Evolutionary conservation across 768 basidiomycete species (phyloP), one percentile per base, ranked within the genome.

Genomic region (Psilocybe subaeruginosa): DNA sequence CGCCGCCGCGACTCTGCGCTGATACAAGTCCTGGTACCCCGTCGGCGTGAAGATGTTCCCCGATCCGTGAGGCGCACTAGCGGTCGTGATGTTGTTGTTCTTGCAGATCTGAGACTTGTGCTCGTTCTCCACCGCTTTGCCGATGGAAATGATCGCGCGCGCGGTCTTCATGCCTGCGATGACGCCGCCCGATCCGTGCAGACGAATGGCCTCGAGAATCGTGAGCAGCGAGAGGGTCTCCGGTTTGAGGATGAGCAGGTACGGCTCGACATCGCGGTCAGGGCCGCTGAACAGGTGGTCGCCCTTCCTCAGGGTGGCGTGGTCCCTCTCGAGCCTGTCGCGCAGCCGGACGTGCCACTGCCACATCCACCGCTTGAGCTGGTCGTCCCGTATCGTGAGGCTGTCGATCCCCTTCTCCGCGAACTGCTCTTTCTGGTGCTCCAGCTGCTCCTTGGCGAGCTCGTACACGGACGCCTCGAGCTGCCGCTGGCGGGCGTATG

Each of bases 381-480:
- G 81, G 14, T 76, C 75, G 59, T 72, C 66, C 30, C 77, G 74
- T 47, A 77, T 78, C 55, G 86, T 74, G 17, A 74, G 74, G 60
- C 76, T 78, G 29, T 72, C 81, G 23, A 92, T 65, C 12, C 89
- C 88, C 16, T 90, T 77, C 30, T 81, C 76, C 4, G 83, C 79
- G 54, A 93, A 82, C 1, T 80, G 53, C 59, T 88, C 80, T 8
- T 82, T 75, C 67, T 93, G 85, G 58, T 87, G 84, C 70, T 83
- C 80, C 61, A 92, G 78, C 8, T 91, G 86, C 66, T 87, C 84
- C 2, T 85, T 80, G 0, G 94, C 93, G 37, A 92, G 87, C 27
- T 94, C 92, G 72, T 93, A 93, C 3, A 91, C 92, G 2, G 92
- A 92, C 47, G 89, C 85, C 73, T 97, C 95, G 3, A 96, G 83